These are phyloP conservation scores for Hydnomerulius pinastri DNA, from an alignment of 768 basidiomycete genomes.

Conservation along the genomic window DNA sequence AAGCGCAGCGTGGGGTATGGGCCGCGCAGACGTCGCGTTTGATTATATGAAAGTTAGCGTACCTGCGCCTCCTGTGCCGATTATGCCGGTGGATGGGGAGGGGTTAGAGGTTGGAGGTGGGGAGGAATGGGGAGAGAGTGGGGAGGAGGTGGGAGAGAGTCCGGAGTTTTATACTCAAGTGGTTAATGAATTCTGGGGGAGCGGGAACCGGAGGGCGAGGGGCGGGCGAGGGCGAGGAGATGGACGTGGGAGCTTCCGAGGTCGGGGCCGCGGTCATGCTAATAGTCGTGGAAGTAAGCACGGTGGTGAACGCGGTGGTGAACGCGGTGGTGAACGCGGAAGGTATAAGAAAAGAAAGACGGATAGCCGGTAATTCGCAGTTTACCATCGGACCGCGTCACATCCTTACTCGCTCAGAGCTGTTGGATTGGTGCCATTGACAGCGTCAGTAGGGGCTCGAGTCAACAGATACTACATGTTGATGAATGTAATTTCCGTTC, in stretches of 20 bases:
- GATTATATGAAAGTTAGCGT: constrained; percentile 56
- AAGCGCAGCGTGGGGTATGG: constrained; percentile 56
- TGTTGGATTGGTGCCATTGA: too few species aligned
- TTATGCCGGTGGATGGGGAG: background rate
- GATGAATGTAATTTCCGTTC: too few species aligned
- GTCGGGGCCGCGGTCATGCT: background rate
- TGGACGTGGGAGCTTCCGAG: constrained; percentile 28
- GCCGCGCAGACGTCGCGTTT: constrained; percentile 51
- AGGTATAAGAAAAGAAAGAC: background rate
- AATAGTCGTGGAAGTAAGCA: background rate
- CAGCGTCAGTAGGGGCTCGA: too few species aligned
- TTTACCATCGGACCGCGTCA: too few species aligned
- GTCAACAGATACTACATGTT: too few species aligned
- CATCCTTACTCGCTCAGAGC: too few species aligned
- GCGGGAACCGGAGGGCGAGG: background rate
- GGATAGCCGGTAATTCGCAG: background rate
- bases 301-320: too few species aligned
- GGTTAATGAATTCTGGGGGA: background rate
- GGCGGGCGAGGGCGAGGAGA: constrained; percentile 53
- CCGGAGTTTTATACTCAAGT: too few species aligned
- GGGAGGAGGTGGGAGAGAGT: background rate
- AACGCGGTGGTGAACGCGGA: too few species aligned
- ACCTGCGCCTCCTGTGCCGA: constrained; percentile 18
- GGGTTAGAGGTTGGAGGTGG: background rate
- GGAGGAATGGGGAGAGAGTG: background rate